phyloP scores from a whole-genome alignment of 202 grass and related monocot genomes.

The Setaria viridis region DNA sequence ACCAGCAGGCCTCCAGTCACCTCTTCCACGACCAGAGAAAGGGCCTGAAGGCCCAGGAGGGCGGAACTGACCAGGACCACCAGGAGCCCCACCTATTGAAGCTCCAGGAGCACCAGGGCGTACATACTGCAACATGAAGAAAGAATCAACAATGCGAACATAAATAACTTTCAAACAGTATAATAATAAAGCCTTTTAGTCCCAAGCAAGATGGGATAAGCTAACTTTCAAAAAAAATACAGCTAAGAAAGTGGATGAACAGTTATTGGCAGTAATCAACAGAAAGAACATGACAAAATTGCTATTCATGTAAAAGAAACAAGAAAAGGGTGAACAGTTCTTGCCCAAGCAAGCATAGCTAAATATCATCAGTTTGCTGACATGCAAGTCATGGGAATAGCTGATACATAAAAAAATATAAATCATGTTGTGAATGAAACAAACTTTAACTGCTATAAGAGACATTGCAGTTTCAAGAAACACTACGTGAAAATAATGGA shows the following conservation, averaged over 20 bases:
- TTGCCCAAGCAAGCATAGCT: constrained; percentile 13
- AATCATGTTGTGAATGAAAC: background rate
- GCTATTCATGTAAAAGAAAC: background rate
- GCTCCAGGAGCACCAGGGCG: constrained; percentile 76
- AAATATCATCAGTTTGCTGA: constrained; percentile 35
- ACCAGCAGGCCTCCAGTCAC: constrained; percentile 86
- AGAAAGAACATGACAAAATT: constrained; percentile 26
- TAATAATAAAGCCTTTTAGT: background rate
- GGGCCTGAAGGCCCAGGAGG: constrained; percentile 65
- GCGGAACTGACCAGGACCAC: constrained; percentile 65
- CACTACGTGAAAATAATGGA: constrained; percentile 19
- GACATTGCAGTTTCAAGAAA: constrained; percentile 31
- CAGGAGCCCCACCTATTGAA: constrained; percentile 54
- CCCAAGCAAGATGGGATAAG: background rate
- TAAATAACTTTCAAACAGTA: background rate
- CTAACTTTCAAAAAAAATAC: background rate
- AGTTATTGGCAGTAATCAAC: constrained; percentile 22
- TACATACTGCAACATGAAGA: constrained; percentile 77
- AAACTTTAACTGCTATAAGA: constrained; percentile 19
- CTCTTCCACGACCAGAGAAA: constrained; percentile 81
- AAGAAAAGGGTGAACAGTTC: constrained; percentile 13
- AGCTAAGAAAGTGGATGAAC: background rate
- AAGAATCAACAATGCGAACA: constrained; percentile 35
- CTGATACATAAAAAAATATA: constrained; percentile 3
- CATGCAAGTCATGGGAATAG: constrained; percentile 30